These are phyloP conservation scores for Neurospora crassa DNA, from an alignment of 2,329 filamentous ascomycete genomes.

Conservation along the genomic window DNA sequence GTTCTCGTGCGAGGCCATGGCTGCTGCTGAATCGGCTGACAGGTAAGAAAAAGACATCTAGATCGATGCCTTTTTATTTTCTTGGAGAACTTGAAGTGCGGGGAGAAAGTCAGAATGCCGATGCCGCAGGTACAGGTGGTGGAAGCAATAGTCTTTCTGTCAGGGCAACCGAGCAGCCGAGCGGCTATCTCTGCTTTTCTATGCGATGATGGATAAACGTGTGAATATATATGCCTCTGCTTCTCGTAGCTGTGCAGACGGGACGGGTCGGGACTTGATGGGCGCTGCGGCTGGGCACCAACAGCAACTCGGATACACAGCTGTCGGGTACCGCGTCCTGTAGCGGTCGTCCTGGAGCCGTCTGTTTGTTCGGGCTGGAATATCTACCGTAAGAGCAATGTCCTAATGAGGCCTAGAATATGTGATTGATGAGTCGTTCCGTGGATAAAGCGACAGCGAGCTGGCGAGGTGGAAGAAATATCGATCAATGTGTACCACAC, in stretches of 20 bases:
- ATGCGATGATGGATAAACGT: neutral
- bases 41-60: neutral
- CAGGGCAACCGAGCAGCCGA: neutral
- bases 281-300: neutral
- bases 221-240: neutral
- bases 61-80: neutral
- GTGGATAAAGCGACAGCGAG: neutral
- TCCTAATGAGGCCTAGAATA: neutral
- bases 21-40: slow-evolving; percentile 2
- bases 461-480: neutral
- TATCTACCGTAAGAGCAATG: neutral
- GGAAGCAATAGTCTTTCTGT: neutral
- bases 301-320: neutral
- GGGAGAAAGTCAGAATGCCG: neutral
- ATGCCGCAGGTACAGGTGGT: neutral
- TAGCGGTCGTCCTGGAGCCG: neutral
- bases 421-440: neutral
- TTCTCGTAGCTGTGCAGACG: neutral
- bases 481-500: neutral
- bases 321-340: neutral
- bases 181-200: neutral
- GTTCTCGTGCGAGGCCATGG: slow-evolving; percentile 24
- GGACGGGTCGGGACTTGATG: neutral
- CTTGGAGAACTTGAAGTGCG: neutral
- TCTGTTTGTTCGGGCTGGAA: neutral